Evolutionary conservation across 192 early-diverging fungal species (phyloP), one percentile per base, ranked within the genome.

Genomic region (Coemansia sp.): DNA sequence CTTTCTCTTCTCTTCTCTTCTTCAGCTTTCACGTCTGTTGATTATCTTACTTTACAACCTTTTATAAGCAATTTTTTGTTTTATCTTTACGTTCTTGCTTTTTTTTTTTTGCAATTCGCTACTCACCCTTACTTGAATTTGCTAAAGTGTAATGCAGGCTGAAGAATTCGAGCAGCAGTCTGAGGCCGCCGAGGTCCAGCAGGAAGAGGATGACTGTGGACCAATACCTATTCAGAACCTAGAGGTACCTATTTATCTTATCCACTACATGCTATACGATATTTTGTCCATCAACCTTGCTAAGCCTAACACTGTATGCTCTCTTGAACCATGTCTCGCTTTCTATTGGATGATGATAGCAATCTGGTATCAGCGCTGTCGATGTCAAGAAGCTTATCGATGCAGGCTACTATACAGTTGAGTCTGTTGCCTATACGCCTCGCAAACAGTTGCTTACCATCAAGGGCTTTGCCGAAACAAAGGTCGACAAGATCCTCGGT

Each of bases 381-480:
- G 93, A 94, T 52, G 83, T 93, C 72, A 92, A 94, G 75, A 94
- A 98, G 76, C 90, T 99, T 13, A 87, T 75, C 31, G 94, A 94
- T 6, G 92, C 90, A 2, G 97, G 97, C 1, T 96, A 87, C 70
- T 88, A 89, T 78, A 99, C 96, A 0, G 89, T 99, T n/a, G 95
- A 99, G 75, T 76, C 94, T 3, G 86, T 99, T 53, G 96, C 96
- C 38, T 98, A 88, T 81, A 95, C 97, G 1, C 95, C 97, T 8
- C 93, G 92, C 76, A 97, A 97, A 82, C 71, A 82, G 53, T 78
- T 98, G 22, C 77, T 97, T 29, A 79, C 85, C 6, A 92, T 99
- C 80, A 99, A 99, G 76, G 97, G 97, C 40, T 92, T 97, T 69
- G 95, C 95, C 0, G 97, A 99, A 70, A 89, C 89, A 47, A 99